A percentile compares a stretch with the other conserved stretches of the same genome.
Evolutionary conservation across 495 filamentous ascomycete species (phyloP).

Genomic region (Aspergillus campestris): DNA sequence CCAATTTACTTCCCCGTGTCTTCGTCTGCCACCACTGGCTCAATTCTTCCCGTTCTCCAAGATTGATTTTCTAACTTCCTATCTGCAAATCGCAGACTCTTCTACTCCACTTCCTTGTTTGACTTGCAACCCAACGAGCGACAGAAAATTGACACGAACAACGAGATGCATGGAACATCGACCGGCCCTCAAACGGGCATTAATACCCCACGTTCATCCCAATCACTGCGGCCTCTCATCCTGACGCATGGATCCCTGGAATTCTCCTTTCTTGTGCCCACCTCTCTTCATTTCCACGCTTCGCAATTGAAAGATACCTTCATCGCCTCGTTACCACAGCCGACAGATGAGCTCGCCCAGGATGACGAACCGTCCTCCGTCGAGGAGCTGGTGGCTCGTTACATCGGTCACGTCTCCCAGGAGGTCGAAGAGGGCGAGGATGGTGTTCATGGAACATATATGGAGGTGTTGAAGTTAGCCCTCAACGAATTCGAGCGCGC

Average conservation of each 20-base stretch:
- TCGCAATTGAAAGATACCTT: slow-evolving; percentile 86
- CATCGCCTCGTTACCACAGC: slow-evolving; percentile 68
- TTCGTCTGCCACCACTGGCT: too few species aligned
- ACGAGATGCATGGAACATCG: slow-evolving; percentile 75
- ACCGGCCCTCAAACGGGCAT: slow-evolving; percentile 88
- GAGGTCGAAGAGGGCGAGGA: slow-evolving; percentile 90
- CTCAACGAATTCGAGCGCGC: slow-evolving; percentile 92
- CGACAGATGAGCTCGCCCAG: slow-evolving; percentile 93
- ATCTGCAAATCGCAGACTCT: too few species aligned
- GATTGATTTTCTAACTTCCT: too few species aligned
- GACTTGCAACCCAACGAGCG: slow-evolving; percentile 3
- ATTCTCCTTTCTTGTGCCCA: slow-evolving; percentile 88
- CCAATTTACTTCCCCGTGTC: too few species aligned
- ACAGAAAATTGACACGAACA: slow-evolving; percentile 14
- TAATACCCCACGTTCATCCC: slow-evolving; percentile 87
- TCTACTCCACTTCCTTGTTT: background rate
- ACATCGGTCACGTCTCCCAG: slow-evolving; percentile 76
- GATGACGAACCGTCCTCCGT: slow-evolving; percentile 96
- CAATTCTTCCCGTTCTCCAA: too few species aligned
- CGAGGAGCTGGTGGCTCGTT: slow-evolving; percentile 82
- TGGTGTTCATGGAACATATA: slow-evolving; percentile 70
- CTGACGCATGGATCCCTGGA: slow-evolving; percentile 91
- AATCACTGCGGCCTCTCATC: slow-evolving; percentile 80
- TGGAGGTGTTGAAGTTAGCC: slow-evolving; percentile 80
- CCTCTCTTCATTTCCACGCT: slow-evolving; percentile 89